Evolutionary conservation across 169 alveolate genomes (phyloP), one percentile per base, ranked within the genome.

Genomic region (Eimeria falciformis): DNA sequence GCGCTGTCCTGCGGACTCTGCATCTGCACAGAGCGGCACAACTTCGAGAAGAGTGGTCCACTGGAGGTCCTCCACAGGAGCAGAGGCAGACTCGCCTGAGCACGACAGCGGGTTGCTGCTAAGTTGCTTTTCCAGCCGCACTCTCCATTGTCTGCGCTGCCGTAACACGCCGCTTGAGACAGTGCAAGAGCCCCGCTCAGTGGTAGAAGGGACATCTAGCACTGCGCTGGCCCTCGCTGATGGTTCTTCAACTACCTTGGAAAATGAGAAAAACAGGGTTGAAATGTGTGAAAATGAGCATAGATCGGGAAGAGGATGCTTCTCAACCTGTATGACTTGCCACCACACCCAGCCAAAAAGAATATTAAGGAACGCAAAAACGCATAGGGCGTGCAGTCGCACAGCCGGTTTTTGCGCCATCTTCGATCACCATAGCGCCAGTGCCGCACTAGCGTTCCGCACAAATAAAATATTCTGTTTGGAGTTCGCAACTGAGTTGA

Each of bases 331-430:
- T 27, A 50, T 25, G 25, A 27, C 88, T 46, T 37, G 88, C 71
- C 71, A 78, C 88, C 88, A 78, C 53, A 78, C 53, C 88, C 68
- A 78, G 40, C 73, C 12, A 12, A 78, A 78, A 71, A 78, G 65
- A 46, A 53, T 11, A 56, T 78, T 53, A 0, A 78, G 29, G 55
- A 29, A 23, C 18, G 71, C 62, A 40, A 78, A 78, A 11, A 78
- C 46, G 73, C 88, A 3, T n/a, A 78, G 88, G 29, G 88, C 88
- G 53, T 47, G 40, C 25, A 69, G 88, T 37, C 88, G 88, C 73
- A 78, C 88, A 29, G 88, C 5, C 40, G 71, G 73, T 23, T 69
- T 56, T 69, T n/a, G 73, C 50, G 53, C 47, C 88, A 58, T 78
- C 71, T 29, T 78, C 71, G 40, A 33, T 33, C 40, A 33, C 40